These are phyloP conservation scores for Aegilops longissima DNA, from an alignment of 176 grass and related monocot genomes.

Conservation along the genomic window DNA sequence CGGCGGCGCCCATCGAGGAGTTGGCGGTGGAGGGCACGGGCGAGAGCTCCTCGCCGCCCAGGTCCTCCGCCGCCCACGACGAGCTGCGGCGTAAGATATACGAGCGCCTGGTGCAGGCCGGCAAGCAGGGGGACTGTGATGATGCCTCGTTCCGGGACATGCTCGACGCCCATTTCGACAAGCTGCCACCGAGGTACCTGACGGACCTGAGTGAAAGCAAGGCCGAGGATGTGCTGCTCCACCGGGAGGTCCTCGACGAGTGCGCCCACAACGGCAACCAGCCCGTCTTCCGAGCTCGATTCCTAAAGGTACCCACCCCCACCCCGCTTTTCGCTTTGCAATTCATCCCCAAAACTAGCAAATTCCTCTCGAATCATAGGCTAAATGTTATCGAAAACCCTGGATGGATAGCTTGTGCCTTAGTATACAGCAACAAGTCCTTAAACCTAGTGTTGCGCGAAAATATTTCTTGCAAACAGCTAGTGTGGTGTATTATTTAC, in stretches of 20 bases:
- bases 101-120: conserved; percentile 37
- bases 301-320: conserved; percentile 40
- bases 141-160: conserved; percentile 21
- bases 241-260: conserved; percentile 61
- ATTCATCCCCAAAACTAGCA: not conserved
- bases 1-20: not conserved
- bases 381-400: not conserved
- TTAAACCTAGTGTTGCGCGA: not conserved
- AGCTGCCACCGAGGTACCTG: conserved; percentile 58
- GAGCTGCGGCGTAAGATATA: conserved; percentile 39
- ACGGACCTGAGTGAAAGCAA: conserved; percentile 46
- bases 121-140: conserved; percentile 22
- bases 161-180: conserved; percentile 49
- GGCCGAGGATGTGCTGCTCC: conserved; percentile 71
- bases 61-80: not conserved
- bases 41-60: conserved; percentile 51
- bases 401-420: not conserved
- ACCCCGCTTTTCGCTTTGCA: not conserved
- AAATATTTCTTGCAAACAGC: not conserved
- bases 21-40: conserved; percentile 55
- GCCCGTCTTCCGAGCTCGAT: conserved; percentile 64
- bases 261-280: conserved; percentile 42
- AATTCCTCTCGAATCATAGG: not conserved
- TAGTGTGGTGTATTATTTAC: not conserved
- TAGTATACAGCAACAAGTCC: not conserved